Conservation (phyloP, 257 asterid species). For the Linaria vulgaris region DNA sequence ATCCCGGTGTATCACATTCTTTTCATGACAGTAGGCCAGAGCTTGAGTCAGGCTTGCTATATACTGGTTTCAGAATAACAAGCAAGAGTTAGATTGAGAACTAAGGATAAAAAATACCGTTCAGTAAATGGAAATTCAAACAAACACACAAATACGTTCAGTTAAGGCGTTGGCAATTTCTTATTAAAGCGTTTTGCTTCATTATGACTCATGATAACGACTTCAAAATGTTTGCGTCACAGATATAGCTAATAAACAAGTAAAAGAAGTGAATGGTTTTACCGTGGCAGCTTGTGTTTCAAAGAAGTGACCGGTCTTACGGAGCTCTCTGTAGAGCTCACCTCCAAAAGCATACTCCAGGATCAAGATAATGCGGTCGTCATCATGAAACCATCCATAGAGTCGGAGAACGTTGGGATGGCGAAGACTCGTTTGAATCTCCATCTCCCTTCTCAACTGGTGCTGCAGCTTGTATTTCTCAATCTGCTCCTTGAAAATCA, state of each 20-base stretch:
- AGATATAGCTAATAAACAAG: background rate
- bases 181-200: no score
- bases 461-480: slow-evolving; percentile 73
- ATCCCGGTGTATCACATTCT: slow-evolving; percentile 95
- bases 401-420: slow-evolving; percentile 83
- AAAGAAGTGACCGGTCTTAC: slow-evolving; percentile 52
- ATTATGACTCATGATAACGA: background rate
- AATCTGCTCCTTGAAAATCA: slow-evolving; percentile 80
- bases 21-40: slow-evolving; percentile 83
- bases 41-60: slow-evolving; percentile 86
- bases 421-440: slow-evolving; percentile 69
- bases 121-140: background rate
- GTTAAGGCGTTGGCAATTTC: background rate
- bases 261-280: slow-evolving; percentile 1
- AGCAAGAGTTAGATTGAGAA: background rate
- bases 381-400: slow-evolving; percentile 92
- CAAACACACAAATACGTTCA: background rate
- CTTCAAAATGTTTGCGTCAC: no score
- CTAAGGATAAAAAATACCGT: no score
- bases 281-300: slow-evolving; percentile 88
- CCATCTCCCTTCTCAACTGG: slow-evolving; percentile 90
- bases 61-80: slow-evolving; percentile 44
- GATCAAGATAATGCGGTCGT: slow-evolving; percentile 68
- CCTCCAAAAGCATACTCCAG: slow-evolving; percentile 91
- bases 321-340: slow-evolving; percentile 77